Percentiles rank a stretch among this genome's conserved stretches.
These are phyloP conservation scores for Metschnikowia arizonensis DNA, from an alignment of 805 yeast species.

Conservation along the genomic window DNA sequence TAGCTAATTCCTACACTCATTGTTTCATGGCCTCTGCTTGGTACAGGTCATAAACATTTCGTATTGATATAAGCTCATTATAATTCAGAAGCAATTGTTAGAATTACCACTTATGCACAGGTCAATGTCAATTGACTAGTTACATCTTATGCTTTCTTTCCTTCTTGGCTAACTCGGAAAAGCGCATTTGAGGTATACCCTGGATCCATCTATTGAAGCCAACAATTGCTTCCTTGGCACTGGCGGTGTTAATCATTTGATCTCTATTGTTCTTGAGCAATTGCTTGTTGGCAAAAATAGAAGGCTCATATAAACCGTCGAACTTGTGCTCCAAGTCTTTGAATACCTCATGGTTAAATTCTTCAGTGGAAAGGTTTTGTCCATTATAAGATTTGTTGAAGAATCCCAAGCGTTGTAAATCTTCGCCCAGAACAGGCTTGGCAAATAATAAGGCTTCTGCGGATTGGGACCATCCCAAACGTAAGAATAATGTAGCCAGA, in stretches of 20 bases:
- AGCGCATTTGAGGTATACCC: constrained; percentile 70
- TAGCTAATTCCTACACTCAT: too few species aligned
- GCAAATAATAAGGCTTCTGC: constrained; percentile 70
- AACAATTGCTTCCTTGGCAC: constrained; percentile 59
- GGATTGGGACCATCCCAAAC: constrained; percentile 71
- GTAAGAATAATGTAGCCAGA: constrained; percentile 59
- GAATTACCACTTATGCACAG: too few species aligned
- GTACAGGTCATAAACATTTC: too few species aligned
- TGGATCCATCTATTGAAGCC: constrained; percentile 69
- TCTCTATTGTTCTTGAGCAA: constrained; percentile 40
- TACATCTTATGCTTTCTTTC: constrained; percentile 60
- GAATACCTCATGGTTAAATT: constrained; percentile 41
- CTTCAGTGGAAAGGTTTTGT: constrained; percentile 31
- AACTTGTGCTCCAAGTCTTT: constrained; percentile 33
- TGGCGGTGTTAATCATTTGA: constrained; percentile 44
- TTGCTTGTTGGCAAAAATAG: constrained; percentile 45
- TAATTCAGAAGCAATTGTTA: too few species aligned
- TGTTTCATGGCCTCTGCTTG: too few species aligned
- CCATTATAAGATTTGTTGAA: constrained; percentile 53
- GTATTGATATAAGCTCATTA: too few species aligned
- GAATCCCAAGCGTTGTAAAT: constrained; percentile 54
- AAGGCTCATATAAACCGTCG: constrained; percentile 43
- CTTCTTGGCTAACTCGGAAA: constrained; percentile 50
- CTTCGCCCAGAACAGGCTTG: constrained; percentile 58
- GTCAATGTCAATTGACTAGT: too few species aligned